phyloP scores from a whole-genome alignment of 768 basidiomycete species.

The Mycena leptocephala region DNA sequence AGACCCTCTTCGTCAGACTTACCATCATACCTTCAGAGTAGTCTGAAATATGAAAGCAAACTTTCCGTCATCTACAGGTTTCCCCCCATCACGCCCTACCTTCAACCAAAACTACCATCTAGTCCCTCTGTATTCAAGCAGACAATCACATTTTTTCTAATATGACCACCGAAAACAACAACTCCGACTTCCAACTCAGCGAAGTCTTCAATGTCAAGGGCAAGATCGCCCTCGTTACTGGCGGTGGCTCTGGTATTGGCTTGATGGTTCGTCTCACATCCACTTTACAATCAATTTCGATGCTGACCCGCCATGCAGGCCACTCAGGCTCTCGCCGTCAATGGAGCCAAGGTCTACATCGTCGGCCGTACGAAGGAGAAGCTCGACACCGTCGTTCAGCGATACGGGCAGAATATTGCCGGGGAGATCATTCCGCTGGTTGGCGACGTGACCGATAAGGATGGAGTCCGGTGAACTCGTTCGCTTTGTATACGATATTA shows the following conservation, averaged over 20 bases:
- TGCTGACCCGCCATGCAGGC: not conserved
- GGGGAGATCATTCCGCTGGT: conserved; percentile 8
- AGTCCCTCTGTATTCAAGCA: not conserved
- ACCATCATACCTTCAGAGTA: not conserved
- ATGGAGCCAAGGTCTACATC: conserved; percentile 42
- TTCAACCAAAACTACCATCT: not conserved
- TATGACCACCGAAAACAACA: not conserved
- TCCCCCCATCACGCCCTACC: not conserved
- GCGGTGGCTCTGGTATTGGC: conserved; percentile 16
- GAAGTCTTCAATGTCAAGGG: conserved; percentile 11
- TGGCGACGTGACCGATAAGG: conserved; percentile 45
- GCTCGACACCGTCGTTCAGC: conserved; percentile 10
- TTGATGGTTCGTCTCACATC: not conserved
- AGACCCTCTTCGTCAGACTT: not conserved
- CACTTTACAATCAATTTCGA: not conserved
- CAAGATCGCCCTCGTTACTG: conserved; percentile 15
- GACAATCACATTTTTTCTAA: not conserved
- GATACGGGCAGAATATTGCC: not conserved
- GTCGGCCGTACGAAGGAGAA: conserved; percentile 34
- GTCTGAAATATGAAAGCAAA: too few relatives aligned
- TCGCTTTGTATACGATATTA: not conserved
- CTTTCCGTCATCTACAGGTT: not conserved
- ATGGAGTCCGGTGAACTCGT: not conserved
- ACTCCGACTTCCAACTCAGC: not conserved
- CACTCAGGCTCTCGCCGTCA: conserved; percentile 28